Base-by-base conservation (phyloP, 2,329 filamentous ascomycete genomes). In the Ceratocystis smalleyi region DNA sequence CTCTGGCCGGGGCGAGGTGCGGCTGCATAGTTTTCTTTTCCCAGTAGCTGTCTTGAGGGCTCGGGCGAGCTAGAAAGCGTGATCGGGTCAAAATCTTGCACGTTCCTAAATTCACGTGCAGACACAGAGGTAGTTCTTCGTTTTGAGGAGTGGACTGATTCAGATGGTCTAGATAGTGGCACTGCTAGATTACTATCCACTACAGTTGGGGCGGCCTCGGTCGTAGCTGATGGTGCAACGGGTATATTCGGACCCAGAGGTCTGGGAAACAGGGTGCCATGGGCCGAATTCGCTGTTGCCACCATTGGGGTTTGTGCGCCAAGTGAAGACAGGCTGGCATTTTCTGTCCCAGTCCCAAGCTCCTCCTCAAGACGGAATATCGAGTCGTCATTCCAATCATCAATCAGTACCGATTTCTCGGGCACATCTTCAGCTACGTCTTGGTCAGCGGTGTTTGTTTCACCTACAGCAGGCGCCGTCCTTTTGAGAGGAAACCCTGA, bases 341-440 rank as follows among this genome's bases (percentile, higher is more conserved):
- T 22, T n/a, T 27, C 30, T 6, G 22, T 12, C 10, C 47, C 22
- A 3, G 2, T 7, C 3, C 47, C 27, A 7, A 61, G 24, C 10
- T 47, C 19, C 32, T 32, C 22, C 12, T 61, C 59, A 32, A 47
- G 24, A 17, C 59, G 43, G 19, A 61, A 61, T 45, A 61, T 47
- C n/a, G 59, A 61, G 24, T 61, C 59, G 8, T 61, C 59, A 17
- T 61, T 47, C 59, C 59, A 61, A 32, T 47, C 59, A 22, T 61
- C 59, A 24, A 61, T 45, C 40, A 61, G 8, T n/a, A 32, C 19
- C 7, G 59, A n/a, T 24, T 49, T 40, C n/a, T 61, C 59, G 19
- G 59, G 7, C 8, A 27, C 24, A 17, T 35, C 35, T 6, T 19
- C 43, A 43, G 32, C 22, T 17, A 32, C 43, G 43, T 61, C 47